Base-by-base conservation (phyloP, 306 rosid genomes). In the Cucurbita maxima region DNA sequence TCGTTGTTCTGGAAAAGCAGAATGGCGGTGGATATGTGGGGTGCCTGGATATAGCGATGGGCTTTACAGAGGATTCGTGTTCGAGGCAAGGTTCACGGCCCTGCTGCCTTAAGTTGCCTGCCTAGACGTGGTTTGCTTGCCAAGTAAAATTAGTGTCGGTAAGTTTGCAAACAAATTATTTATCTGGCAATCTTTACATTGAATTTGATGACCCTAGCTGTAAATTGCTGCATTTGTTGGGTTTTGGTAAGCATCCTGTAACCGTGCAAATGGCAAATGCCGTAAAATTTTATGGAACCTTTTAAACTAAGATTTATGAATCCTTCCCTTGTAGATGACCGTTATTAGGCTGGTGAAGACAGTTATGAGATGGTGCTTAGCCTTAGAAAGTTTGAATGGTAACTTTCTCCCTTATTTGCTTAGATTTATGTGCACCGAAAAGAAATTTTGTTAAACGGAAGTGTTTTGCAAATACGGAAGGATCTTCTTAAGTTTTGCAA, bases 1-100 rank as follows among this genome's bases (percentile, higher is more conserved):
- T 71, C 77, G 77, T 4, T 40, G 74, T 37, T 73, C 75, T 0
- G 84, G 74, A 0, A 62, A 74, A 10, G 82, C 10, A 0, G 96
- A 86, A 72, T 90, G 98, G 97, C 79, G 86, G 47, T 93, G 98
- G 97, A 84, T 93, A 1, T 83, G 79, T 10, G 82, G 81, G 9
- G 79, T 90, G 40, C 92, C 98, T 0, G 91, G 90, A 1, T 76
- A 80, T 7, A 82, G 83, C 3, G 96, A 88, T 4, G 96, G 96
- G 8, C 86, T 92, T 8, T 87, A 79, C 78, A 80, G 93, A 10
- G 96, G 94, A 10, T 90, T 88, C 6, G 81, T 86, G 30, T 88
- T 84, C 10, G 96, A 90, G 82, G 96, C 93, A n/a, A 87, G 87
- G 81, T 86, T 90, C 68, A 86, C 88, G 8, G 76, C 96, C 37